Evolutionary conservation across 2,329 filamentous ascomycete genomes (phyloP).

Genomic region (Exophiala sp.): DNA sequence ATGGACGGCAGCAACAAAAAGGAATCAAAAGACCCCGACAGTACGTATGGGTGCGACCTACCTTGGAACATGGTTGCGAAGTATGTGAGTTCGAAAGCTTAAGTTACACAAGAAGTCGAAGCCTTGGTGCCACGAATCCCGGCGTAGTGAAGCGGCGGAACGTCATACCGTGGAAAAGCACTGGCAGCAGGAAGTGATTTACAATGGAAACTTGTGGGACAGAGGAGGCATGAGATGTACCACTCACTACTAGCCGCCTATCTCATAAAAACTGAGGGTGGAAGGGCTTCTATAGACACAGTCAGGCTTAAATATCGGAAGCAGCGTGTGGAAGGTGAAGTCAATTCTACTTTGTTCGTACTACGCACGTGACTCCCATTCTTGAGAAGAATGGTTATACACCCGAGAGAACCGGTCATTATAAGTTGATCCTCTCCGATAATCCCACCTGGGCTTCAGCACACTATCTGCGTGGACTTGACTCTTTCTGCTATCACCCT

Average conservation of each 20-base stretch:
- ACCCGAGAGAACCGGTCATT: no score
- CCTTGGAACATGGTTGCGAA: neutral
- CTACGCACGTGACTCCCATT: neutral
- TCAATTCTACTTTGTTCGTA: neutral
- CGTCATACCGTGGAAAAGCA: neutral
- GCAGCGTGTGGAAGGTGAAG: neutral
- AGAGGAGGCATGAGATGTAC: neutral
- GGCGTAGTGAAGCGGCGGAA: neutral
- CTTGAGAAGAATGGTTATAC: neutral
- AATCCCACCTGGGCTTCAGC: no score
- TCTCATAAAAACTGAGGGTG: neutral
- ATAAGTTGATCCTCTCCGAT: no score
- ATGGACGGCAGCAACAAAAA: neutral
- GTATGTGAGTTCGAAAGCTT: neutral
- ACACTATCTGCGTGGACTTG: no score
- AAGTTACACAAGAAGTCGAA: neutral
- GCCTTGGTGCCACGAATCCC: neutral
- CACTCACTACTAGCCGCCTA: neutral
- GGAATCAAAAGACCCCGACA: neutral
- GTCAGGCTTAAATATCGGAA: neutral
- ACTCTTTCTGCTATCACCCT: no score
- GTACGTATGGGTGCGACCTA: neutral
- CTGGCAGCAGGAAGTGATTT: neutral
- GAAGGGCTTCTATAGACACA: neutral
- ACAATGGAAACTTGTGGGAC: neutral